A percentile compares a stretch with the other conserved stretches of the same genome.
Conservation (phyloP, 2,329 filamentous ascomycete genomes). For the Tolypocladium amazonense region DNA sequence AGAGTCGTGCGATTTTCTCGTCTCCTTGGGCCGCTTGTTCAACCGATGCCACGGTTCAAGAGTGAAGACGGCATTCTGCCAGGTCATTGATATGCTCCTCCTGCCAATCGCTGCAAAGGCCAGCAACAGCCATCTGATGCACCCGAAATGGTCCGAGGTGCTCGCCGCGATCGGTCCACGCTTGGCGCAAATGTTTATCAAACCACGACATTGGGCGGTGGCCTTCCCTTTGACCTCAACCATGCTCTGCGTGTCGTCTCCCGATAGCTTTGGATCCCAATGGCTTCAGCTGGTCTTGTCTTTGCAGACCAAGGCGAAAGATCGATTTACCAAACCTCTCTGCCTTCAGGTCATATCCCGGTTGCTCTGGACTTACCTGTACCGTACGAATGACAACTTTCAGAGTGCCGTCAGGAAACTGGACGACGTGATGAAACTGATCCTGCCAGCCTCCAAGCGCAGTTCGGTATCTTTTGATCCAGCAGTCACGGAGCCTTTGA, state of each 20-base stretch:
- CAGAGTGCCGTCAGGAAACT: constrained; percentile 65
- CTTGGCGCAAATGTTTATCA: constrained; percentile 74
- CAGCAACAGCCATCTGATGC: constrained; percentile 61
- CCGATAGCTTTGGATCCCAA: constrained; percentile 72
- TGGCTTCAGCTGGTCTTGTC: constrained; percentile 77
- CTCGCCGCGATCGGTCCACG: constrained; percentile 68
- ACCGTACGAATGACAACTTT: constrained; percentile 64
- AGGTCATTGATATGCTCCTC: constrained; percentile 77
- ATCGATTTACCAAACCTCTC: constrained; percentile 65
- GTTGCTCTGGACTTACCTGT: constrained; percentile 89
- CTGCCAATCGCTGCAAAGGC: constrained; percentile 79
- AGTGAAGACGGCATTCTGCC: constrained; percentile 90
- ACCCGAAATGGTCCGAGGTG: constrained; percentile 80
- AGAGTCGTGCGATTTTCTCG: constrained; percentile 81
- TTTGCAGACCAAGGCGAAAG: constrained; percentile 73
- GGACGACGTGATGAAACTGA: constrained; percentile 78
- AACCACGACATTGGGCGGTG: constrained; percentile 84
- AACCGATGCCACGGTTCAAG: constrained; percentile 74
- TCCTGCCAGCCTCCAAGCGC: constrained; percentile 71
- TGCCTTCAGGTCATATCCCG: constrained; percentile 85
- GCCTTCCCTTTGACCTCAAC: constrained; percentile 83
- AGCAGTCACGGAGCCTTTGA: constrained; percentile 76
- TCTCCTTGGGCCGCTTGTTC: constrained; percentile 72
- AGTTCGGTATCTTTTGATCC: constrained; percentile 75
- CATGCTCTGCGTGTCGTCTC: constrained; percentile 76